phyloP scores from a whole-genome alignment of 2,329 filamentous ascomycete genomes.

The Diaporthe helianthi region DNA sequence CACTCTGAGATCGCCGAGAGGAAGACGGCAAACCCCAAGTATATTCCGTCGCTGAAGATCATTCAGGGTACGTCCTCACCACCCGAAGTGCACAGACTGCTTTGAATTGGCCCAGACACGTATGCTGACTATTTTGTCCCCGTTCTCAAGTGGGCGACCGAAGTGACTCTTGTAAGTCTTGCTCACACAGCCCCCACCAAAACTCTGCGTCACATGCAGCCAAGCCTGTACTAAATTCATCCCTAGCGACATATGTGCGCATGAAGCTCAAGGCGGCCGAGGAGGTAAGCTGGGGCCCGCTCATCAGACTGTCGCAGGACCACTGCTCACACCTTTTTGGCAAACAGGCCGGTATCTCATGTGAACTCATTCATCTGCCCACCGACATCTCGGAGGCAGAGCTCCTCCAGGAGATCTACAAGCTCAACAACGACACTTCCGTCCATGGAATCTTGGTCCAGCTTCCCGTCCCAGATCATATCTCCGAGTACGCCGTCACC shows the following conservation, averaged over 20 bases:
- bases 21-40: slow-evolving; percentile 84
- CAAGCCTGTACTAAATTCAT: slow-evolving; percentile 42
- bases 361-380: slow-evolving; percentile 83
- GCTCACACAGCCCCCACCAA: slow-evolving; percentile 15
- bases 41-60: slow-evolving; percentile 89
- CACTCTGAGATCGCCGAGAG: slow-evolving; percentile 80
- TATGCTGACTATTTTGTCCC: slow-evolving; percentile 20
- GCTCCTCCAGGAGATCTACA: slow-evolving; percentile 80
- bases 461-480: slow-evolving; percentile 84
- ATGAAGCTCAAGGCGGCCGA: slow-evolving; percentile 99
- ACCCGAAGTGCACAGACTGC: not conserved
- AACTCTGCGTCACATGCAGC: not conserved
- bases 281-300: slow-evolving; percentile 66
- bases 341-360: slow-evolving; percentile 83
- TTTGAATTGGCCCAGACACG: slow-evolving; percentile 26
- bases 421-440: slow-evolving; percentile 83
- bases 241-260: slow-evolving; percentile 90
- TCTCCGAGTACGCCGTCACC: slow-evolving; percentile 90
- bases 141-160: slow-evolving; percentile 78
- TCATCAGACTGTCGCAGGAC: not conserved
- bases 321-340: slow-evolving; percentile 36
- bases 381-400: slow-evolving; percentile 84
- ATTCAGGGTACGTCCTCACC: slow-evolving; percentile 76
- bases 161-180: slow-evolving; percentile 82
- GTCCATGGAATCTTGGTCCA: slow-evolving; percentile 96